phyloP scores from a whole-genome alignment of 1,139 yeast species.

The Protomyces pachydermus region DNA sequence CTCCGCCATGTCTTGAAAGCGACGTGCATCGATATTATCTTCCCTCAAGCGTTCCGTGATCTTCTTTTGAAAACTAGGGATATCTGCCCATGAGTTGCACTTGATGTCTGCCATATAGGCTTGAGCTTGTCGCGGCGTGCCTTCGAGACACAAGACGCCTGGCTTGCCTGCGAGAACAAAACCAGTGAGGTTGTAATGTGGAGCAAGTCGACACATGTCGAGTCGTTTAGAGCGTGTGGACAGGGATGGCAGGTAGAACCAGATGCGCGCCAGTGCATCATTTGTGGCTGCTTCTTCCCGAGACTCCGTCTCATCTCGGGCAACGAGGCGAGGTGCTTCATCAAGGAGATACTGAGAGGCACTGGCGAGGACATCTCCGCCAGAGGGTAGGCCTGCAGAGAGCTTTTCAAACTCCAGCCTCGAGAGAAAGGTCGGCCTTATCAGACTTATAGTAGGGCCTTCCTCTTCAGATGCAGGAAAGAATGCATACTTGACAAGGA shows the following conservation, averaged over 20 bases:
- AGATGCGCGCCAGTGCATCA: constrained; percentile 2
- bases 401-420: constrained; percentile 1
- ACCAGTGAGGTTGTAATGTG: constrained; percentile 14
- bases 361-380: neutral
- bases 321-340: neutral
- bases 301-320: too few species aligned
- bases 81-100: constrained; percentile 23
- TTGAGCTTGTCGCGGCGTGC: neutral
- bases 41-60: constrained; percentile 19
- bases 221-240: constrained; percentile 20
- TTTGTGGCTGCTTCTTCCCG: neutral
- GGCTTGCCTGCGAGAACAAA: constrained; percentile 27
- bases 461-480: neutral
- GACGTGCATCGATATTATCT: neutral
- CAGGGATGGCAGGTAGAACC: constrained; percentile 25
- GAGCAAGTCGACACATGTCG: constrained; percentile 16
- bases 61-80: constrained; percentile 24
- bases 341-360: constrained; percentile 2
- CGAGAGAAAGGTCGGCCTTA: constrained; percentile 1
- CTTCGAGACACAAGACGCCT: constrained; percentile 22
- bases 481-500: neutral
- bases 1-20: constrained; percentile 10
- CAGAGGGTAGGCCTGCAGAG: neutral
- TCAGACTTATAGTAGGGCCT: neutral
- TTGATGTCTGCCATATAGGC: constrained; percentile 25